Base-by-base conservation (phyloP, 768 basidiomycete species). In the Mycena rebaudengoi region DNA sequence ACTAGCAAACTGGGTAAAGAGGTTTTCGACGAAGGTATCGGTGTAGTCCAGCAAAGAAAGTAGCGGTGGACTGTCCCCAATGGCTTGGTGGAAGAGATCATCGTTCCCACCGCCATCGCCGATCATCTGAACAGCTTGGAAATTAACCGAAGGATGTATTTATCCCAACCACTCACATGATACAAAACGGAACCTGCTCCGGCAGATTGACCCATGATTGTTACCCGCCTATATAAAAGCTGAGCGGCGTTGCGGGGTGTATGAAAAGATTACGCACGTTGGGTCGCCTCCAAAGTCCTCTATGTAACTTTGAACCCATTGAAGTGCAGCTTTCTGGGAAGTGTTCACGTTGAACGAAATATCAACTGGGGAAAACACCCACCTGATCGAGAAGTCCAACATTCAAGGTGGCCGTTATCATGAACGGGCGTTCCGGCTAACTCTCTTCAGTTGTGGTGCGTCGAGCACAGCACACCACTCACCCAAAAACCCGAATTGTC, bases 141-240 rank as follows among this genome's bases (percentile, higher is more conserved):
- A 21, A n/a, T n/a, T n/a, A n/a, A n/a, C n/a, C n/a, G n/a, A n/a
- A n/a, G n/a, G n/a, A n/a, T n/a, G n/a, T n/a, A n/a, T n/a, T n/a
- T n/a, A n/a, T n/a, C n/a, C n/a, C n/a, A 12, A 46, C 5, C 20
- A 40, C 72, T 65, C 66, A 75, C 81, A 46, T 81, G 80, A 58
- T 77, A 80, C 75, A 82, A 76, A 0, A 76, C 79, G 14, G 80
- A 78, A n/a, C 78, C 82, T 62, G 79, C 79, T n/a, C 80, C 79
- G n/a, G 80, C 80, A 35, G 79, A 80, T 67, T 80, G 69, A 6
- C 80, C 80, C 79, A 79, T 80, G 16, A 82, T 79, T 10, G 80
- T 82, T 18, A 82, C 79, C 25, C 71, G 74, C 18, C 80, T 82
- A 41, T 13, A 14, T n/a, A 65, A 49, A 51, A 8, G 23, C 21